A percentile compares a stretch with the other conserved stretches of the same genome.
These are phyloP conservation scores for Spathaspora sp. DNA, from an alignment of 805 yeast species.

Conservation along the genomic window DNA sequence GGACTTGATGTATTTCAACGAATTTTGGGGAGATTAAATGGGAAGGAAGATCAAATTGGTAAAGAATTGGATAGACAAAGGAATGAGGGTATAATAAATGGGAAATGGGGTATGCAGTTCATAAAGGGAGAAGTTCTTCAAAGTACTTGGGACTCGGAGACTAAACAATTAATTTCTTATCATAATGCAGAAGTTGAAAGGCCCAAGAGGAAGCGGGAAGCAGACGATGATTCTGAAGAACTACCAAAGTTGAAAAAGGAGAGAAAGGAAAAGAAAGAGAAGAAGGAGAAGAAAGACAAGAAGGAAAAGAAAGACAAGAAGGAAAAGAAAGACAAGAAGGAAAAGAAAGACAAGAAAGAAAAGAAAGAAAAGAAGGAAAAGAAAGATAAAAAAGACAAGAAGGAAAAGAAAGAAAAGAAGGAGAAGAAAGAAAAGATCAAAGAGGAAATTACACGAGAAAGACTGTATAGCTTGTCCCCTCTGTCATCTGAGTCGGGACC, in stretches of 20 bases:
- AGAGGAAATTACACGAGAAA: slow-evolving; percentile 1
- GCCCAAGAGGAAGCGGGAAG: slow-evolving; percentile 15
- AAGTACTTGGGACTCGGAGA: slow-evolving; percentile 79
- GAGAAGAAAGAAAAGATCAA: slow-evolving; percentile 8
- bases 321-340: slow-evolving; percentile 19
- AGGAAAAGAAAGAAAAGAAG: slow-evolving; percentile 8
- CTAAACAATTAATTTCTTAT: slow-evolving; percentile 17
- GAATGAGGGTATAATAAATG: slow-evolving; percentile 67
- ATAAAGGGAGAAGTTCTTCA: slow-evolving; percentile 78
- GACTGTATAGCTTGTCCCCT: slow-evolving; percentile 2
- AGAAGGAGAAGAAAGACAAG: slow-evolving; percentile 23
- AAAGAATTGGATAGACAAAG: slow-evolving; percentile 68
- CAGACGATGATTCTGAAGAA: slow-evolving; percentile 15
- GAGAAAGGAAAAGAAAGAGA: slow-evolving; percentile 23
- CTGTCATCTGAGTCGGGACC: slow-evolving; percentile 8
- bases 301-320: slow-evolving; percentile 21
- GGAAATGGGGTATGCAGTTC: slow-evolving; percentile 85
- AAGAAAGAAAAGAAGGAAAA: slow-evolving; percentile 11
- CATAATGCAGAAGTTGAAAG: slow-evolving; percentile 3
- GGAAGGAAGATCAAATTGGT: slow-evolving; percentile 66
- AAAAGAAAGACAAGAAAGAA: slow-evolving; percentile 16
- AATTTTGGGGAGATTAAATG: slow-evolving; percentile 83
- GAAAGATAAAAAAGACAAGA: slow-evolving; percentile 7
- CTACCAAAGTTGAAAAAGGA: slow-evolving; percentile 19
- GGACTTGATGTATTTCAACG: slow-evolving; percentile 93